Conservation (phyloP, 2,329 filamentous ascomycete species). For the Arthrobotrys musiformis region DNA sequence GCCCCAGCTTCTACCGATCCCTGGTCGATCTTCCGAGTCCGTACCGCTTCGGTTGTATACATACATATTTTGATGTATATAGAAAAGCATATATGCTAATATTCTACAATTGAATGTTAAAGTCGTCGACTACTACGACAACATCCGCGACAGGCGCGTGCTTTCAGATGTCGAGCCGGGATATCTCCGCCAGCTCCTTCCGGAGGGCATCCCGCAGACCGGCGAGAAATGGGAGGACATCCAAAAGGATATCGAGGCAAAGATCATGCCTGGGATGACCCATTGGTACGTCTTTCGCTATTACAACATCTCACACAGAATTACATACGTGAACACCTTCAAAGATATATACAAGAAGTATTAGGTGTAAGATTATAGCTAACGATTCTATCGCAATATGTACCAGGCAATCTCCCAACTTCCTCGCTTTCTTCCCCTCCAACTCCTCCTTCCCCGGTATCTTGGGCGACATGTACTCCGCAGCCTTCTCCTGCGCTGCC, state of each 20-base stretch:
- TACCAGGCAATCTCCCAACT: conserved; percentile 81
- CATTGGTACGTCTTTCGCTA: conserved; percentile 74
- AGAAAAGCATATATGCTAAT: background rate
- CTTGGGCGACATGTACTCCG: conserved; percentile 90
- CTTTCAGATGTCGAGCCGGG: conserved; percentile 83
- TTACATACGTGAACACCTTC: no score
- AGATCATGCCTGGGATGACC: conserved; percentile 91
- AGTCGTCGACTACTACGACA: conserved; percentile 88
- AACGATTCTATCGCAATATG: conserved; percentile 8
- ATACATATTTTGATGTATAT: conserved; percentile 3
- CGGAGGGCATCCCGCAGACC: conserved; percentile 71
- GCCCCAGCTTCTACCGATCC: background rate
- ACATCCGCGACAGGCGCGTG: conserved; percentile 75
- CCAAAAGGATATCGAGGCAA: conserved; percentile 81
- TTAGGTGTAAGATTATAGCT: background rate
- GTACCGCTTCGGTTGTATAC: conserved; percentile 6
- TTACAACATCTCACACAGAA: no score
- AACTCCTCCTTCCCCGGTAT: conserved; percentile 83
- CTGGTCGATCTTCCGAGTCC: no score
- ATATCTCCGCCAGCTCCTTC: conserved; percentile 83
- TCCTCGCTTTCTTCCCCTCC: conserved; percentile 95
- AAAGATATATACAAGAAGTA: background rate
- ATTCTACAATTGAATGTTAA: background rate
- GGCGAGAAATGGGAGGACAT: conserved; percentile 82
- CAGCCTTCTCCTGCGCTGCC: conserved; percentile 86